Conservation (phyloP, 129 eudicot species). For the Daucus carota region DH1_v3.0 NC_030389.2:43677001-43677500, state of each 20-base stretch:
- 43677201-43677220: slow-evolving; percentile 3
- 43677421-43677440: not conserved
- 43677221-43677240: too few relatives aligned
- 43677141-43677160: not conserved
- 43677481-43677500: not conserved
- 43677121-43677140: not conserved
- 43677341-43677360: not conserved
- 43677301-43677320: not conserved
- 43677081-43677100: slow-evolving; percentile 94
- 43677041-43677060: slow-evolving; percentile 60
- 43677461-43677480: not conserved
- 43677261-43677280: too few relatives aligned
- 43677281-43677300: not conserved
- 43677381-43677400: not conserved
- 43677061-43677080: slow-evolving; percentile 61
- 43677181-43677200: not conserved
- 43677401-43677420: not conserved
- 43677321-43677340: not conserved
- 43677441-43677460: not conserved
- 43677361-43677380: not conserved
- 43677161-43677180: not conserved
- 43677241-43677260: too few relatives aligned
- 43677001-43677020: slow-evolving; percentile 92
- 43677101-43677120: slow-evolving; percentile 54
- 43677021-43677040: slow-evolving; percentile 65